A percentile compares a stretch with the other conserved stretches of the same genome.
These are phyloP conservation scores for Citrullus colocynthis DNA, from an alignment of 306 rosid species.

Conservation along the genomic window DNA sequence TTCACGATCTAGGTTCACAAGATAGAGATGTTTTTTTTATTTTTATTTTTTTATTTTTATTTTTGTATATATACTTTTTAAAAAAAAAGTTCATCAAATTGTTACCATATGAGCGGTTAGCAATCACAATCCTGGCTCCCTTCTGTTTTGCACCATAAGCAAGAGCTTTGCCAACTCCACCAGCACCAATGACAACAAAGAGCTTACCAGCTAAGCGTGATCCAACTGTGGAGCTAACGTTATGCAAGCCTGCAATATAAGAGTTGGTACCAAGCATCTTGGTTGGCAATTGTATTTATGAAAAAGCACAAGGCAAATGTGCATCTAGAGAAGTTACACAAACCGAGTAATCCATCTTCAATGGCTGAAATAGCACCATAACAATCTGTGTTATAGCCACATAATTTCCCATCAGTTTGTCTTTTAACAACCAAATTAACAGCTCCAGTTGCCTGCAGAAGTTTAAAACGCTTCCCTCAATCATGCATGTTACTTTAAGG, in stretches of 20 bases:
- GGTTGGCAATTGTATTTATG: background rate
- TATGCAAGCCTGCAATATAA: constrained; percentile 26
- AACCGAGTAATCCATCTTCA: constrained; percentile 79
- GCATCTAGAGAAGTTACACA: constrained; percentile 1
- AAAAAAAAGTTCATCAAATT: background rate
- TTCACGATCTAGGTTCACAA: background rate
- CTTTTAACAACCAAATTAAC: constrained; percentile 72
- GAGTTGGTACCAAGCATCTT: background rate
- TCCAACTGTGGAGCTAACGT: constrained; percentile 20
- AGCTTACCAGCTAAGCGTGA: constrained; percentile 83
- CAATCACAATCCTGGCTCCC: constrained; percentile 87
- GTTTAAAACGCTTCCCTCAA: constrained; percentile 9
- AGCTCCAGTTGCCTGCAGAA: constrained; percentile 74
- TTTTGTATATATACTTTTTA: background rate
- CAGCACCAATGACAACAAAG: constrained; percentile 90
- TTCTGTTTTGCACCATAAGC: constrained; percentile 93
- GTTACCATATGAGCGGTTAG: constrained; percentile 82
- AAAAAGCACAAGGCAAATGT: background rate
- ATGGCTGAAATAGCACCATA: constrained; percentile 79
- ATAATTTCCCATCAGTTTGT: constrained; percentile 67
- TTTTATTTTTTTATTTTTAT: no score
- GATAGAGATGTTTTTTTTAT: background rate
- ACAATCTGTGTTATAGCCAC: constrained; percentile 80
- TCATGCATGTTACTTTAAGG: background rate
- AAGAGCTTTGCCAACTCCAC: constrained; percentile 92